phyloP scores from a whole-genome alignment of 2,329 filamentous ascomycete genomes.

The Lomentospora prolificans region DNA sequence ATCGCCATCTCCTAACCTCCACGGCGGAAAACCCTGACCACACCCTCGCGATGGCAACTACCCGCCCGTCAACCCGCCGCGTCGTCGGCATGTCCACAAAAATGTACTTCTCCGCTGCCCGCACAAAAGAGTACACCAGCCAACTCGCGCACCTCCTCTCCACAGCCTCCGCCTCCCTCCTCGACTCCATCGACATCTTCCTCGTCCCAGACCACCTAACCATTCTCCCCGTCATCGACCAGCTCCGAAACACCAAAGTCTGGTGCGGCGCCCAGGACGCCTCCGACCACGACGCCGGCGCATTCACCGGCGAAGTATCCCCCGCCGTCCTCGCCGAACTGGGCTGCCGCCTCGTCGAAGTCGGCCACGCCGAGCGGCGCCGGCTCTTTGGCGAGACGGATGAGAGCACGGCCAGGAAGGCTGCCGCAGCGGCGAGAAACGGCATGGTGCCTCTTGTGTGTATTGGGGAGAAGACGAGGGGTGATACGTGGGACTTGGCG shows the following conservation, averaged over 20 bases:
- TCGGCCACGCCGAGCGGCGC: slow-evolving; percentile 73
- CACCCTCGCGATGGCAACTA: slow-evolving; percentile 16
- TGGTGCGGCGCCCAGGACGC: slow-evolving; percentile 68
- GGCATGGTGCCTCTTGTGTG: slow-evolving; percentile 71
- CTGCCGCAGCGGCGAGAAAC: slow-evolving; percentile 55
- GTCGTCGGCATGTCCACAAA: slow-evolving; percentile 67
- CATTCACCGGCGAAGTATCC: slow-evolving; percentile 71
- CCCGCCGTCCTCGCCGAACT: slow-evolving; percentile 56
- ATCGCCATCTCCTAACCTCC: background rate
- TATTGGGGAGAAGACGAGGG: slow-evolving; percentile 57
- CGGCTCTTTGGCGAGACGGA: slow-evolving; percentile 68
- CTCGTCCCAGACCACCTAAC: slow-evolving; percentile 70
- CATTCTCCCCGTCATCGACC: slow-evolving; percentile 40
- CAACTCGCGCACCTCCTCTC: slow-evolving; percentile 36
- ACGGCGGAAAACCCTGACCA: no score
- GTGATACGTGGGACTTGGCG: slow-evolving; percentile 41
- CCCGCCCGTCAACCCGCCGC: slow-evolving; percentile 37
- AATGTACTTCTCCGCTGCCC: slow-evolving; percentile 66
- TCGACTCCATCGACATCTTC: slow-evolving; percentile 57
- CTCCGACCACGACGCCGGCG: slow-evolving; percentile 58
- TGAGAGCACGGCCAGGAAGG: slow-evolving; percentile 55
- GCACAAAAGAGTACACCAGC: slow-evolving; percentile 47
- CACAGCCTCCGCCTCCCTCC: slow-evolving; percentile 28
- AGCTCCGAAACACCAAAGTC: slow-evolving; percentile 33
- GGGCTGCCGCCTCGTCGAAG: slow-evolving; percentile 63